Base-by-base conservation (phyloP, 306 rosid genomes). In the Vigna radiata region DNA sequence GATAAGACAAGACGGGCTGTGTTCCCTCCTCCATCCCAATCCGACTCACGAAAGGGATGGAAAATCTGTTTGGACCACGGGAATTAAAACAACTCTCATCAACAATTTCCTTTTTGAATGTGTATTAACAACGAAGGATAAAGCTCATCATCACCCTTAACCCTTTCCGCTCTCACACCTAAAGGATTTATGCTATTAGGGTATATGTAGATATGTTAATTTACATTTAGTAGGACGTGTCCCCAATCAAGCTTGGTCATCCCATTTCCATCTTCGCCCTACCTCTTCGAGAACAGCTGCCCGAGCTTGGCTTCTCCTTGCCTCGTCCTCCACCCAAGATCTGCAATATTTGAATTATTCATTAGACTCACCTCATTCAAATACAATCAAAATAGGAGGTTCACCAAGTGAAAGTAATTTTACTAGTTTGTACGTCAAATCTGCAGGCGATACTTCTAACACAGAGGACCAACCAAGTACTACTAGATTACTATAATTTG, bases 321-420 rank as follows among this genome's bases (percentile, higher is more conserved):
- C 99, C 70, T 95, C 99, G 15, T 95, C 99, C 85, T 95, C 99
- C 74, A 95, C 95, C 99, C 99, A 95, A n/a, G 96, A 87, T 88
- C 97, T 95, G 97, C 88, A 85, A 78, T 71, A 67, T 82, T 60
- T 64, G 56, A 6, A 46, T 75, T 47, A 71, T 68, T 72, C 29
- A 75, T 81, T 21, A 83, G 86, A 81, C 48, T 25, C 77, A 36
- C 66, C 68, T 23, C 39, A 65, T 63, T 63, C 8, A 61, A 70
- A 75, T 54, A 73, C 33, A 76, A 61, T 18, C 39, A 67, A 27
- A 67, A 59, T 44, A 85, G 5, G 68, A 52, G 37, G 11, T 41
- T 46, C 29, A 70, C 67, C 61, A 23, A 12, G 36, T 52, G 49
- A 60, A 23, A 37, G 55, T 25, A 56, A 41, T 10, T 41, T 23